phyloP scores from a whole-genome alignment of 2,329 filamentous ascomycete genomes.

The Decorospora gaudefroyi region DNA sequence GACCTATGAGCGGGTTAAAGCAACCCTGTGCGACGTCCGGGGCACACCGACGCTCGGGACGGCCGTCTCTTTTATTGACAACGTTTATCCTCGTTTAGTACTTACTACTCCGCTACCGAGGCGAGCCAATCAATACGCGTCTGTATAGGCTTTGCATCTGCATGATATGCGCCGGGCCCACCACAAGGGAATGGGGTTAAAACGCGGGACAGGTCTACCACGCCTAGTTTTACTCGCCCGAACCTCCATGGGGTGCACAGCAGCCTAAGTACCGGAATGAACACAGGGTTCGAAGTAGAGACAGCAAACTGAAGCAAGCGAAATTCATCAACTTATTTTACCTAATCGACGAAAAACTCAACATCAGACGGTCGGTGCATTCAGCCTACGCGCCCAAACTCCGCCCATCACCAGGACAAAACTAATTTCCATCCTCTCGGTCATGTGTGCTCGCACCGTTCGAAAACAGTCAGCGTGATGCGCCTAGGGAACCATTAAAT shows the following conservation, averaged over 20 bases:
- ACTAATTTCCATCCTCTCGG: conserved; percentile 14
- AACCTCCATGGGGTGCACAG: conserved; percentile 21
- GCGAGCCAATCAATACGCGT: conserved; percentile 29
- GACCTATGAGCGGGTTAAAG: conserved; percentile 14
- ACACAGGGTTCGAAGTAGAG: too few relatives aligned
- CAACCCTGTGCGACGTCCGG: conserved; percentile 29
- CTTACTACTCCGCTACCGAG: conserved; percentile 18
- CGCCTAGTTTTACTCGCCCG: conserved; percentile 13
- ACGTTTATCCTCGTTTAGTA: conserved; percentile 18
- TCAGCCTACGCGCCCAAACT: conserved; percentile 17
- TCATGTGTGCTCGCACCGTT: conserved; percentile 24
- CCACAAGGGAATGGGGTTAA: conserved; percentile 18
- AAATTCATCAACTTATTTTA: conserved; percentile 1
- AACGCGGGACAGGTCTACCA: conserved; percentile 21
- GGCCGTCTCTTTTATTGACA: conserved; percentile 23
- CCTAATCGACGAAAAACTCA: conserved; percentile 13
- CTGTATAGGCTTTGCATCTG: conserved; percentile 18
- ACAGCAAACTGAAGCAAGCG: conserved; percentile 1
- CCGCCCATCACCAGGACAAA: conserved; percentile 16
- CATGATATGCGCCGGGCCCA: conserved; percentile 18
- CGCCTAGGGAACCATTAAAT: conserved; percentile 21
- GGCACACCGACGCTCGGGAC: conserved; percentile 15
- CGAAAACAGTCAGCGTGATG: conserved; percentile 27
- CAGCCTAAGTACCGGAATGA: conserved; percentile 7
- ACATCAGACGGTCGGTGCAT: conserved; percentile 12